These are phyloP conservation scores for Letharia lupina DNA, from an alignment of 495 filamentous ascomycete species.

Conservation along the genomic window DNA sequence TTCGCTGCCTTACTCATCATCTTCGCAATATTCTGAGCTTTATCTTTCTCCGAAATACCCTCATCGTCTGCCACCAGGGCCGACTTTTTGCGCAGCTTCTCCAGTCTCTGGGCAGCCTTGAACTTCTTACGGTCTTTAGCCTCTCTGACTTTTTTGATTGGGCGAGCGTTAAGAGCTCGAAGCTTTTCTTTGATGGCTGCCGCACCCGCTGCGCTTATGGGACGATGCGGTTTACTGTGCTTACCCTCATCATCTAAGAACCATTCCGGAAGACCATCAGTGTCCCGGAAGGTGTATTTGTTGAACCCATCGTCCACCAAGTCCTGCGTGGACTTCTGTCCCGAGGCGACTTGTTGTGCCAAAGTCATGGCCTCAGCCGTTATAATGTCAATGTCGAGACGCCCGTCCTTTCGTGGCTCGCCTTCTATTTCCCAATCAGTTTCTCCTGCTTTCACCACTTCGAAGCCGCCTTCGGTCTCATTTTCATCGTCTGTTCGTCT, in stretches of 20 bases:
- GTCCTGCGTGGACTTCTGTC: slow-evolving; percentile 67
- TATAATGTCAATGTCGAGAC: slow-evolving; percentile 88
- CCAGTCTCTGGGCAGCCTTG: slow-evolving; percentile 79
- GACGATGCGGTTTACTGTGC: slow-evolving; percentile 76
- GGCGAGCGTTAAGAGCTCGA: slow-evolving; percentile 87
- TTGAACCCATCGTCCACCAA: slow-evolving; percentile 88
- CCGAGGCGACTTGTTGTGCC: slow-evolving; percentile 84
- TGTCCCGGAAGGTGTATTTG: slow-evolving; percentile 81
- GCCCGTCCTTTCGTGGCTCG: slow-evolving; percentile 59
- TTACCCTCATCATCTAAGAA: slow-evolving; percentile 87
- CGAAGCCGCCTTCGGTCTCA: slow-evolving; percentile 35
- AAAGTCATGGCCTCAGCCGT: slow-evolving; percentile 98
- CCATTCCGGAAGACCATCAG: slow-evolving; percentile 93
- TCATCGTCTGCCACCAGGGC: slow-evolving; percentile 80
- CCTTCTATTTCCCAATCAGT: slow-evolving; percentile 56
- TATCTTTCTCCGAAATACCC: slow-evolving; percentile 87
- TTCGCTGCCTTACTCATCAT: slow-evolving; percentile 72
- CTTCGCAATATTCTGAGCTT: slow-evolving; percentile 73
- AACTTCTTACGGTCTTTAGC: slow-evolving; percentile 94
- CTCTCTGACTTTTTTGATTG: slow-evolving; percentile 98
- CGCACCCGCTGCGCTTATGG: slow-evolving; percentile 82
- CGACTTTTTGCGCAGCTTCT: slow-evolving; percentile 93
- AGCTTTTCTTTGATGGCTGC: slow-evolving; percentile 91
- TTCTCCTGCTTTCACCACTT: slow-evolving; percentile 35
- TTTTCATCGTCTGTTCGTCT: slow-evolving; percentile 28